A percentile compares a stretch with the other conserved stretches of the same genome.
Conservation (phyloP, 805 yeast species). For the Brettanomyces bruxellensis region DNA sequence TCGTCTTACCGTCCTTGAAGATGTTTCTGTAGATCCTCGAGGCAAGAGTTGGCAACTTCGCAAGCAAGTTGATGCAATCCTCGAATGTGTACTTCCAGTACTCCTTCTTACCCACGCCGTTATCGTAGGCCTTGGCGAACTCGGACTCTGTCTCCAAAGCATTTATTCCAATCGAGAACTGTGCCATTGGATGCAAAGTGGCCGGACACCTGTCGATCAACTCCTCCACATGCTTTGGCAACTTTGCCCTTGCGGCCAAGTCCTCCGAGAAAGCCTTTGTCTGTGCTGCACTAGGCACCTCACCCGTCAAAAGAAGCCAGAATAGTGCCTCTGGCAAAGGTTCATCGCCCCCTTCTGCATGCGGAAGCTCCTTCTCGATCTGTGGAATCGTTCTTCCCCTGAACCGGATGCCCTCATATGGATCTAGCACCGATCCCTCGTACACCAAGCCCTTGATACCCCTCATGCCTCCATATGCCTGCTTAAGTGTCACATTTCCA, state of each 20-base stretch:
- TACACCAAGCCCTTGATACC: conserved; percentile 80
- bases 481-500: conserved; percentile 68
- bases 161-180: conserved; percentile 73
- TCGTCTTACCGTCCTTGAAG: conserved; percentile 71
- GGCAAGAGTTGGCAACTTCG: conserved; percentile 75
- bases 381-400: conserved; percentile 81
- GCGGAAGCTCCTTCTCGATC: conserved; percentile 64
- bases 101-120: conserved; percentile 73
- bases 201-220: conserved; percentile 68
- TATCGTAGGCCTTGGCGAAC: conserved; percentile 78
- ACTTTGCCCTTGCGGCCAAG: conserved; percentile 66
- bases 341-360: conserved; percentile 54
- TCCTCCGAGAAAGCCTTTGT: conserved; percentile 64
- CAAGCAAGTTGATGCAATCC: conserved; percentile 71
- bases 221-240: conserved; percentile 72
- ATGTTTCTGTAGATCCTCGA: conserved; percentile 79
- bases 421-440: conserved; percentile 84
- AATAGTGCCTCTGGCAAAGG: conserved; percentile 74
- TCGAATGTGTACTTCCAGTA: conserved; percentile 81
- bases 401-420: conserved; percentile 80
- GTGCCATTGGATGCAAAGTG: conserved; percentile 83
- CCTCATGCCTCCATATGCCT: conserved; percentile 88
- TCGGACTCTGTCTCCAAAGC: conserved; percentile 78
- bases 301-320: conserved; percentile 79
- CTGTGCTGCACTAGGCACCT: conserved; percentile 67